Evolutionary conservation across 495 filamentous ascomycete genomes (phyloP).

Genomic region (Amniculicola lignicola): DNA sequence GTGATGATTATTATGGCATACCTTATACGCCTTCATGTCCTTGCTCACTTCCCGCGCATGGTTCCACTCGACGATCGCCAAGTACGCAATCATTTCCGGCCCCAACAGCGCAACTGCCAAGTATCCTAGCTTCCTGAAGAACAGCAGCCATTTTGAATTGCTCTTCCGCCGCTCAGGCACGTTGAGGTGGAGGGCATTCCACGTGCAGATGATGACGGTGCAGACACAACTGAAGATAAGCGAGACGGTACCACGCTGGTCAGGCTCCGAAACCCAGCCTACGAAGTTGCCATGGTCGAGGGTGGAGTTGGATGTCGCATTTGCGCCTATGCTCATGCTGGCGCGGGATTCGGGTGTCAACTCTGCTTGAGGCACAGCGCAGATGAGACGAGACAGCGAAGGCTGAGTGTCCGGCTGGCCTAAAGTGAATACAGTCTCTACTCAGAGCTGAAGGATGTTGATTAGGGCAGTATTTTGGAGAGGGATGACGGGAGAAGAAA

Average conservation of each 20-base stretch:
- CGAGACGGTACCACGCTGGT: constrained; percentile 10
- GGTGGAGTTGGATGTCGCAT: constrained; percentile 1
- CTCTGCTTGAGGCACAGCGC: too few relatives aligned
- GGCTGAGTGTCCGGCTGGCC: too few relatives aligned
- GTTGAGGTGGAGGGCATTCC: constrained; percentile 14
- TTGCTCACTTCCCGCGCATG: neutral
- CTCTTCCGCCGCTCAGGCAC: neutral
- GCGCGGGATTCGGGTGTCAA: neutral
- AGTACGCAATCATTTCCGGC: constrained; percentile 1
- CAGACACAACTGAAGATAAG: constrained; percentile 15
- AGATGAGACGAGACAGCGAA: too few relatives aligned
- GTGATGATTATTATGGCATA: neutral
- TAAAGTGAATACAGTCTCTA: too few relatives aligned
- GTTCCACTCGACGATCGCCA: neutral
- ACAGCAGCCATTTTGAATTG: neutral
- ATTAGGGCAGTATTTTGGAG: too few relatives aligned
- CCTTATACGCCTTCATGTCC: neutral
- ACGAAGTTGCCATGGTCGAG: neutral
- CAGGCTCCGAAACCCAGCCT: constrained; percentile 8
- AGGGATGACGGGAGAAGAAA: too few relatives aligned
- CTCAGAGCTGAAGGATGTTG: too few relatives aligned
- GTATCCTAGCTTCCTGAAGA: neutral
- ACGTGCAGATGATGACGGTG: constrained; percentile 17
- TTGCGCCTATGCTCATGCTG: neutral
- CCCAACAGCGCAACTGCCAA: neutral